Base-by-base conservation (phyloP, 768 basidiomycete species). In the Fibroporia radiculosa region DNA sequence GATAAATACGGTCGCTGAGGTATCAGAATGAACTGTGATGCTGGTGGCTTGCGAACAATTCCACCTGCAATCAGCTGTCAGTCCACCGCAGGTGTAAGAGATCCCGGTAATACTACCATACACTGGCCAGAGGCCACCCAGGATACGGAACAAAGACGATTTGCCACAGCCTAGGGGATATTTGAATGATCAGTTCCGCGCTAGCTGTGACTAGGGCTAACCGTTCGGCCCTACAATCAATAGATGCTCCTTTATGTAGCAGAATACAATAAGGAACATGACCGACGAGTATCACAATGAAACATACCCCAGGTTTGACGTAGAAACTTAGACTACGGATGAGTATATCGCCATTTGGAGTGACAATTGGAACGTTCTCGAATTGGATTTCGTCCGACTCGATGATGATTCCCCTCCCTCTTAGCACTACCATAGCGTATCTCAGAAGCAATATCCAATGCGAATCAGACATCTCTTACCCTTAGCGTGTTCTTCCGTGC, bases 1-100 rank as follows among this genome's bases (percentile, higher is more conserved):
- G 85, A 88, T n/a, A 97, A 74, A 62, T 97, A 98, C 2, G 95
- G 95, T 27, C 95, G 74, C 62, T 99, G 95, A 18, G 95, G 95
- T 47, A 99, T 95, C 48, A 97, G 72, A 33, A 93, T 90, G 61
- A 99, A 98, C 46, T 93, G 78, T 4, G 78, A 75, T 4, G 90
- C 82, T 6, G 84, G 76, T 0, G 95, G 95, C 63, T 97, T 96
- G 53, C 83, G 79, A 13, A 99, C 92, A 24, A 78, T 70, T 3
- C 95, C 95, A 7, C 78, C 62, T 67, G 48, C 6, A 23, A n/a
- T 18, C 23, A 24, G 24, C 13, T 24, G 11, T n/a, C n/a, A n/a
- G n/a, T n/a, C n/a, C n/a, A n/a, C n/a, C n/a, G n/a, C n/a, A n/a
- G n/a, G n/a, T n/a, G n/a, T n/a, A n/a, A n/a, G n/a, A n/a, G n/a